Evolutionary conservation across 2,329 filamentous ascomycete genomes (phyloP).

Genomic region (Pseudocercospora musae): DNA sequence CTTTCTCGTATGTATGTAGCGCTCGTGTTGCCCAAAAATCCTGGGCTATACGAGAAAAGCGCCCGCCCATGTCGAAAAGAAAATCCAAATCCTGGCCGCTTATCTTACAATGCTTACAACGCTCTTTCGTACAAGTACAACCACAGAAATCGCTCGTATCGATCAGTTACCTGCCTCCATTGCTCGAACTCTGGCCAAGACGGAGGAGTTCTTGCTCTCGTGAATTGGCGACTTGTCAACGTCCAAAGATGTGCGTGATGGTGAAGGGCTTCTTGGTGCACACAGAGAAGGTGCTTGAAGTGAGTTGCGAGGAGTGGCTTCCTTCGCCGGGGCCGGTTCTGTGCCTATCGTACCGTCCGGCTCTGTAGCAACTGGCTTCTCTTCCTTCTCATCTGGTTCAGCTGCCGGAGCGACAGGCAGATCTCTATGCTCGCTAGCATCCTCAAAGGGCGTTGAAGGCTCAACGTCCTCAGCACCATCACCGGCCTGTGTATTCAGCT

Average conservation of each 20-base stretch:
- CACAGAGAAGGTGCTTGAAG: constrained; percentile 2
- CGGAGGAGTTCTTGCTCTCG: constrained; percentile 23
- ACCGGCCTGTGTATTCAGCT: constrained; percentile 12
- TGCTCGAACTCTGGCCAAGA: constrained; percentile 22
- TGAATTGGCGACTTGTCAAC: constrained; percentile 9
- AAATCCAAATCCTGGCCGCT: neutral
- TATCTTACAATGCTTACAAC: neutral
- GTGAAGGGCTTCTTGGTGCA: neutral
- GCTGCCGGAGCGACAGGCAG: constrained; percentile 3
- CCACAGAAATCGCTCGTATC: neutral
- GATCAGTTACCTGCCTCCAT: constrained; percentile 20
- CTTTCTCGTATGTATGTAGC: neutral
- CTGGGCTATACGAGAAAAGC: neutral
- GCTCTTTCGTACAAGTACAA: neutral
- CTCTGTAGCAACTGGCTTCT: neutral
- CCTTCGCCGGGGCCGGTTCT: constrained; percentile 4
- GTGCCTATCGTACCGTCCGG: neutral
- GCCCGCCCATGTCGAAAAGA: neutral
- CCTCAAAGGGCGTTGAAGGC: constrained; percentile 22
- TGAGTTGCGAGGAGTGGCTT: constrained; percentile 1
- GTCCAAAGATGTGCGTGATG: constrained; percentile 10
- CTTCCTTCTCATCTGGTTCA: neutral
- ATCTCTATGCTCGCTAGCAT: constrained; percentile 20
- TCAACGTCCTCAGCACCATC: constrained; percentile 8
- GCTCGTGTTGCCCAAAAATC: neutral